phyloP scores from a whole-genome alignment of 495 filamentous ascomycete species.

The Polyplosphaeria fusca region DNA sequence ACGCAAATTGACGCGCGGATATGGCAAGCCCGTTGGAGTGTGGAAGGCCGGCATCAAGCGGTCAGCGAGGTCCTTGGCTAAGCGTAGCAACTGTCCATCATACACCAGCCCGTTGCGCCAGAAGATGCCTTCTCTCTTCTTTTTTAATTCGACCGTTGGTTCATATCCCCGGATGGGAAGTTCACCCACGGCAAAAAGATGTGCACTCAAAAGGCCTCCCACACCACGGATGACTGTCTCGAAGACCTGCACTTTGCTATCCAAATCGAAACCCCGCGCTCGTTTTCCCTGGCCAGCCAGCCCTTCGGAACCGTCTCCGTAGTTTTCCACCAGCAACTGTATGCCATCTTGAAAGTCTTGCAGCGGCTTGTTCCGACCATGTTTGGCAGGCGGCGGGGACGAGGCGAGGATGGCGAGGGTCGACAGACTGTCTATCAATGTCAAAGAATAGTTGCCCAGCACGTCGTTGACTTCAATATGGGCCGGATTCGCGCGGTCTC shows the following conservation, averaged over 20 bases:
- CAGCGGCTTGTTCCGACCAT: conserved; percentile 59
- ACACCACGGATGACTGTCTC: conserved; percentile 94
- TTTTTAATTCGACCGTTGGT: conserved; percentile 42
- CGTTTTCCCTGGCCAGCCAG: conserved; percentile 67
- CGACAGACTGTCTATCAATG: conserved; percentile 89
- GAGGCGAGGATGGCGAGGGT: conserved; percentile 90
- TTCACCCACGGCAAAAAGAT: conserved; percentile 87
- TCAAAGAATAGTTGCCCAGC: conserved; percentile 93
- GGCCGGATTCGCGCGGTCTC: conserved; percentile 73
- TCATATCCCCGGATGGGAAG: conserved; percentile 77
- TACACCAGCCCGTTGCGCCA: conserved; percentile 83
- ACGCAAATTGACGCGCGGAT: conserved; percentile 90
- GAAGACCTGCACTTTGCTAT: conserved; percentile 97
- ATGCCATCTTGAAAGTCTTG: conserved; percentile 78
- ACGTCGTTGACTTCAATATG: conserved; percentile 92
- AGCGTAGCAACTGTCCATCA: conserved; percentile 79
- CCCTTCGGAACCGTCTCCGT: conserved; percentile 76
- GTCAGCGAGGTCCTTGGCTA: conserved; percentile 78
- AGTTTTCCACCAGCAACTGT: conserved; percentile 72
- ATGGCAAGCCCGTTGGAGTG: conserved; percentile 84
- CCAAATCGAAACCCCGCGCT: conserved; percentile 85
- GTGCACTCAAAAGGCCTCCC: conserved; percentile 86
- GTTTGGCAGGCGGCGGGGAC: conserved; percentile 39
- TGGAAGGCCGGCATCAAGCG: conserved; percentile 88
- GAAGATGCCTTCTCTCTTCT: conserved; percentile 53